Evolutionary conservation across 768 basidiomycete species (phyloP), one percentile per base, ranked within the genome.

Genomic region (Ramaria sp.): DNA sequence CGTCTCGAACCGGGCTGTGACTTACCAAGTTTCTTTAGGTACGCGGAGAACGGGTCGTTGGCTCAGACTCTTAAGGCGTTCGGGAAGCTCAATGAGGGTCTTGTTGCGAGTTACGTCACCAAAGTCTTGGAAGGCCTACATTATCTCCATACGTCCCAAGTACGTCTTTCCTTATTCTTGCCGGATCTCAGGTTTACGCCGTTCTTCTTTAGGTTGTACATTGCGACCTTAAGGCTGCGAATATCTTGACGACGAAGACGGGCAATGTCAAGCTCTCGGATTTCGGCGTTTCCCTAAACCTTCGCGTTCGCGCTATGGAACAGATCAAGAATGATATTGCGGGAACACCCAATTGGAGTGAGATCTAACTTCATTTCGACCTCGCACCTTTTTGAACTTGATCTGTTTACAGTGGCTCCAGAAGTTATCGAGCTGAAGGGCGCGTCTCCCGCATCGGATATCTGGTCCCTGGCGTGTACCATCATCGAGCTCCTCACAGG

Each of bases 161-260:
- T 73, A 39, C 19, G 67, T 56, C 38, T 27, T 43, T 46, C 33
- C 38, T 11, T 57, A n/a, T 30, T 48, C 7, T 30, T 43, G 22
- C 19, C 33, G 7, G 53, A 6, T 13, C 51, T 52, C 24, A 15
- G n/a, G 38, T 41, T 43, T 6, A 30, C 27, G 27, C 13, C 52
- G 4, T 27, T 24, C 13, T 50, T 50, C n/a, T 50, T 63, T 80
- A 92, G 66, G 91, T 96, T 59, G 93, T 97, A 9, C 95, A 99
- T 67, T 96, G 95, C 67, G 95, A 99, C 71, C 80, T 99, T 61
- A 99, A 99, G 70, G 93, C 95, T 0, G 95, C 95, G 22, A 99
- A 98, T 68, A 96, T 99, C 66, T 81, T 99, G n/a, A 93, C 90
- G 13, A 98, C 94, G 15, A 98, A 98, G 79, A 94, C 84, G 51